phyloP scores from a whole-genome alignment of 345 rosid genomes.

The Salix viminalis region DNA sequence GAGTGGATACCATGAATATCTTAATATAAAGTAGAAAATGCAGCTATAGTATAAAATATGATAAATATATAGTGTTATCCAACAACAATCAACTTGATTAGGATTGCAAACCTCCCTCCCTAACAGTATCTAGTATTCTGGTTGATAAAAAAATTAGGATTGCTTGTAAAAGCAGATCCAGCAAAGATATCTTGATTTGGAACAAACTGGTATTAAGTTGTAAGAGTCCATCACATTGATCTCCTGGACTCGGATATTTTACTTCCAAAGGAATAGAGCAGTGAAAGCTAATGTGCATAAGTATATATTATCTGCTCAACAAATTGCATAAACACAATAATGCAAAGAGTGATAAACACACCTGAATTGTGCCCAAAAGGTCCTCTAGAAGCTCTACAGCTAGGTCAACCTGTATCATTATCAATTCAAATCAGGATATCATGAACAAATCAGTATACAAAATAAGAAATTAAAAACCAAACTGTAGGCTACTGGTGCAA shows the following conservation, averaged over 20 bases:
- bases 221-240: not conserved
- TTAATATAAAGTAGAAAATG: too few relatives aligned
- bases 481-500: not conserved
- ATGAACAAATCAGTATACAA: not conserved
- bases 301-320: not conserved
- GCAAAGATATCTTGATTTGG: too few relatives aligned
- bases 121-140: too few relatives aligned
- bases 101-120: too few relatives aligned
- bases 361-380: conserved; percentile 73
- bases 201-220: not conserved
- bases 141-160: too few relatives aligned
- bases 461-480: conserved; percentile 2
- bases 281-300: not conserved
- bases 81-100: too few relatives aligned
- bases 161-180: too few relatives aligned
- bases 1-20: too few relatives aligned
- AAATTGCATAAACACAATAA: not conserved
- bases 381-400: conserved; percentile 72
- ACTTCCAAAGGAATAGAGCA: not conserved
- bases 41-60: too few relatives aligned
- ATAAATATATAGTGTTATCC: too few relatives aligned
- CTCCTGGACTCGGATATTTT: not conserved
- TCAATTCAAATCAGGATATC: conserved; percentile 15
- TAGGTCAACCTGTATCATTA: conserved; percentile 58
- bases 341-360: conserved; percentile 19